Evolutionary conservation across 208 protist species (phyloP).

Genomic region (Kentomonas sorsogonicus): DNA sequence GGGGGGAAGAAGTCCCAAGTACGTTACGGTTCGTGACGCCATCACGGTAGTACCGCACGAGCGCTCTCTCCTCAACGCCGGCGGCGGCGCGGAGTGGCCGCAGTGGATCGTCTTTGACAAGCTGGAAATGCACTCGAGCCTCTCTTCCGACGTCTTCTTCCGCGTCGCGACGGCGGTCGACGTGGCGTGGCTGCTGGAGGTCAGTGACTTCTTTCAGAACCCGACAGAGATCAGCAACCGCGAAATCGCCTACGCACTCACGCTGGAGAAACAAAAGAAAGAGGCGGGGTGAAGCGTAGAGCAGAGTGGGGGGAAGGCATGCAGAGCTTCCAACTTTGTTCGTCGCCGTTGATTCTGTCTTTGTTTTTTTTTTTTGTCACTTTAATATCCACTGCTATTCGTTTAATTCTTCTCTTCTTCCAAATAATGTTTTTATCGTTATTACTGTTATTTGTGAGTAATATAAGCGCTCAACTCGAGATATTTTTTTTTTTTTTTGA

Average conservation of each 20-base stretch:
- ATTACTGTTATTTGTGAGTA: too few species aligned
- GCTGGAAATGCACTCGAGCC: slow-evolving; percentile 74
- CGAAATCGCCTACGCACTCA: slow-evolving; percentile 49
- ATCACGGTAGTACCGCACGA: slow-evolving; percentile 36
- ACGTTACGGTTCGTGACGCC: slow-evolving; percentile 63
- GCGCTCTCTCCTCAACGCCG: slow-evolving; percentile 35
- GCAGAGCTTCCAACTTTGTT: too few species aligned
- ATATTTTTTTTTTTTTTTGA: slow-evolving; percentile 13
- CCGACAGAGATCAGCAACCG: slow-evolving; percentile 58
- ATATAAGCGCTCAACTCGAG: too few species aligned
- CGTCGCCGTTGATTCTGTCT: slow-evolving; percentile 6
- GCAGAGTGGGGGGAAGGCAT: too few species aligned
- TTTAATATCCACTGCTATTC: too few species aligned
- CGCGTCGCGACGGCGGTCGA: slow-evolving; percentile 58
- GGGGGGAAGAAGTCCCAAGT: slow-evolving; percentile 6
- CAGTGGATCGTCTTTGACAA: slow-evolving; percentile 82
- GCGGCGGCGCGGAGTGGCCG: slow-evolving; percentile 16
- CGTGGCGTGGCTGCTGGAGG: slow-evolving; percentile 63
- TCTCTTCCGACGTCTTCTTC: slow-evolving; percentile 66
- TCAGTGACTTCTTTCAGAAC: slow-evolving; percentile 62
- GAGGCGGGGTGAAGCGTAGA: neutral
- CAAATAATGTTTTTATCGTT: too few species aligned
- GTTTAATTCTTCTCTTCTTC: too few species aligned
- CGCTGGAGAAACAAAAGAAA: slow-evolving; percentile 17
- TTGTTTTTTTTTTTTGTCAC: neutral